These are phyloP conservation scores for Phytophthora nicotianae DNA, from an alignment of 352 stramenopile genomes.

Conservation along the genomic window DNA sequence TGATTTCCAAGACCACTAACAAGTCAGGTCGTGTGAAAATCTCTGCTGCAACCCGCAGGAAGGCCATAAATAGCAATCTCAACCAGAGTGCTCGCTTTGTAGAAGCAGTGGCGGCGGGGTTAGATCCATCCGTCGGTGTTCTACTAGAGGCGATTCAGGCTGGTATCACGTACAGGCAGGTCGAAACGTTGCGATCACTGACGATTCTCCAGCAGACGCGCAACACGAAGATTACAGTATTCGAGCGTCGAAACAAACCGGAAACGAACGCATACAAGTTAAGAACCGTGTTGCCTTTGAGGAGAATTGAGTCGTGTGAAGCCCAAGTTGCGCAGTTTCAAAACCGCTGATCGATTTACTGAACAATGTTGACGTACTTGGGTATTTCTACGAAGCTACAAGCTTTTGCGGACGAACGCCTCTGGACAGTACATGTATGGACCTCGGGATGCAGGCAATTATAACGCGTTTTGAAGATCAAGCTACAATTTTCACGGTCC, in stretches of 20 bases:
- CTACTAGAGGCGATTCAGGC: background rate
- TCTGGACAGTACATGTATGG: slow-evolving; percentile 2
- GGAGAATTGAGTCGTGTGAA: background rate
- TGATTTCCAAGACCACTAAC: slow-evolving; percentile 2
- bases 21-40: background rate
- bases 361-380: slow-evolving; percentile 10
- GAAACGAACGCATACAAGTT: background rate
- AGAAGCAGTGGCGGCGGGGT: background rate
- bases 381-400: background rate
- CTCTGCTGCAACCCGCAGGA: background rate
- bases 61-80: background rate
- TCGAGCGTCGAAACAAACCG: background rate
- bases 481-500: slow-evolving; percentile 11
- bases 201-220: background rate
- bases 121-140: background rate
- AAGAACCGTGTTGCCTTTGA: background rate
- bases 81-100: background rate
- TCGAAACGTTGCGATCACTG: background rate
- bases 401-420: slow-evolving; percentile 3
- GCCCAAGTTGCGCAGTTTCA: slow-evolving; percentile 5
- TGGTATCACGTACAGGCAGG: background rate
- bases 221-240: background rate
- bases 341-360: slow-evolving; percentile 1
- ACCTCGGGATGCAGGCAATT: background rate
- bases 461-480: background rate